Conservation (phyloP, 768 basidiomycete species). For the Panellus pusillus region DNA sequence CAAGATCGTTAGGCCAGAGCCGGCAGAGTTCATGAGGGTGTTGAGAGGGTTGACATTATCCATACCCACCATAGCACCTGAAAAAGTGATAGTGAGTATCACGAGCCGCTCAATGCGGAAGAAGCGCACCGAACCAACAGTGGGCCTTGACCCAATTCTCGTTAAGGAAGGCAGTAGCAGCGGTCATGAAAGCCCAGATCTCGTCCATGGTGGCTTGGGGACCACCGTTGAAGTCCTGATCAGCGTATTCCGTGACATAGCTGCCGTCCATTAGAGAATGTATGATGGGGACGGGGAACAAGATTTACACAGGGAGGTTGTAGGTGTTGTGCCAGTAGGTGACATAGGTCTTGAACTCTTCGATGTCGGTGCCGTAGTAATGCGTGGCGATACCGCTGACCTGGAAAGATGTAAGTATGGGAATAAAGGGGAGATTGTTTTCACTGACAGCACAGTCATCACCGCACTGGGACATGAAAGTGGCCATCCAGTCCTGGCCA, state of each 20-base stretch:
- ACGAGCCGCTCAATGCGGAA: not conserved
- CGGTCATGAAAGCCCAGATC: constrained; percentile 49
- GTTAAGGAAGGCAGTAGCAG: constrained; percentile 47
- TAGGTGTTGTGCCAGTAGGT: constrained; percentile 37
- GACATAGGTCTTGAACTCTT: constrained; percentile 26
- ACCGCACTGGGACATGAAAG: constrained; percentile 59
- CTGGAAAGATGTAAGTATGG: constrained; percentile 32
- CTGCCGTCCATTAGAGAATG: not conserved
- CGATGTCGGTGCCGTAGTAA: constrained; percentile 57
- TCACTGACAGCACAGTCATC: constrained; percentile 51
- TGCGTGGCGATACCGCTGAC: constrained; percentile 62
- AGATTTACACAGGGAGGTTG: constrained; percentile 17
- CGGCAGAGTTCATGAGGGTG: constrained; percentile 45
- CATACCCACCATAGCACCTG: constrained; percentile 37
- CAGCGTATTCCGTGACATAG: too few relatives aligned
- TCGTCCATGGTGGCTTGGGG: constrained; percentile 40
- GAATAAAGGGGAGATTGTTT: not conserved
- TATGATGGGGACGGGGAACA: constrained; percentile 28
- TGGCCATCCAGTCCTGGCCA: constrained; percentile 39
- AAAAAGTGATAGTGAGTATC: not conserved
- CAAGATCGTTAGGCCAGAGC: constrained; percentile 55
- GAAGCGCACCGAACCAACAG: constrained; percentile 61
- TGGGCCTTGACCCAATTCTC: constrained; percentile 41
- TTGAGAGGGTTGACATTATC: constrained; percentile 57
- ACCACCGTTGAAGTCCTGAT: constrained; percentile 55